Conservation (phyloP, 441 rosid genomes). For the Francoa sonchifolia region DNA sequence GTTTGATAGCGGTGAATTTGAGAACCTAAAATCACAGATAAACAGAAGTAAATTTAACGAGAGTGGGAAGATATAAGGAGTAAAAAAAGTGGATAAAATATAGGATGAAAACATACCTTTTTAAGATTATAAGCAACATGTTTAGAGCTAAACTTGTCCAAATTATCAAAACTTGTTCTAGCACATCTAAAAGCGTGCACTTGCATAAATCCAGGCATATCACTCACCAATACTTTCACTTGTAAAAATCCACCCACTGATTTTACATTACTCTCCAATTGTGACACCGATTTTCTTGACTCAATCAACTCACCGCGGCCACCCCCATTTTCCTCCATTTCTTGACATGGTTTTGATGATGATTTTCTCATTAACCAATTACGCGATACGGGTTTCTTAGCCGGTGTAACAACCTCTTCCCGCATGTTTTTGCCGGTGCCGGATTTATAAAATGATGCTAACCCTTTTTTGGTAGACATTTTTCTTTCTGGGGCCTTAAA, state of each 20-base stretch:
- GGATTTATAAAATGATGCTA: slow-evolving; percentile 26
- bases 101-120: too few relatives aligned
- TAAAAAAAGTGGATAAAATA: too few relatives aligned
- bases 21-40: too few relatives aligned
- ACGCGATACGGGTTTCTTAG: slow-evolving; percentile 7
- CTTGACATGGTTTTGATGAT: slow-evolving; percentile 12
- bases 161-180: slow-evolving; percentile 53
- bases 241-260: slow-evolving; percentile 63
- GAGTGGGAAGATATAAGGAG: too few relatives aligned
- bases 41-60: too few relatives aligned
- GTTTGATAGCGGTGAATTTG: too few relatives aligned
- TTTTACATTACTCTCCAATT: slow-evolving; percentile 45
- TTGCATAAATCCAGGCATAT: slow-evolving; percentile 90
- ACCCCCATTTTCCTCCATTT: slow-evolving; percentile 11
- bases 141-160: slow-evolving; percentile 67
- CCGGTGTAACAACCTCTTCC: slow-evolving; percentile 13
- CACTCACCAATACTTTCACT: slow-evolving; percentile 64
- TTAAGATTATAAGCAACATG: slow-evolving; percentile 77
- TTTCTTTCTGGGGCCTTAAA: too few relatives aligned
- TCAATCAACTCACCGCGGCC: too few relatives aligned
- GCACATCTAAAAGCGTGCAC: slow-evolving; percentile 80
- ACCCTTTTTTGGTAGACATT: slow-evolving; percentile 36
- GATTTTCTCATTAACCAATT: slow-evolving; percentile 15
- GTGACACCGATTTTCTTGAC: slow-evolving; percentile 74
- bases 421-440: slow-evolving; percentile 11